These are phyloP conservation scores for Aphanomyces stellatus DNA, from an alignment of 352 stramenopile species.

Conservation along the genomic window DNA sequence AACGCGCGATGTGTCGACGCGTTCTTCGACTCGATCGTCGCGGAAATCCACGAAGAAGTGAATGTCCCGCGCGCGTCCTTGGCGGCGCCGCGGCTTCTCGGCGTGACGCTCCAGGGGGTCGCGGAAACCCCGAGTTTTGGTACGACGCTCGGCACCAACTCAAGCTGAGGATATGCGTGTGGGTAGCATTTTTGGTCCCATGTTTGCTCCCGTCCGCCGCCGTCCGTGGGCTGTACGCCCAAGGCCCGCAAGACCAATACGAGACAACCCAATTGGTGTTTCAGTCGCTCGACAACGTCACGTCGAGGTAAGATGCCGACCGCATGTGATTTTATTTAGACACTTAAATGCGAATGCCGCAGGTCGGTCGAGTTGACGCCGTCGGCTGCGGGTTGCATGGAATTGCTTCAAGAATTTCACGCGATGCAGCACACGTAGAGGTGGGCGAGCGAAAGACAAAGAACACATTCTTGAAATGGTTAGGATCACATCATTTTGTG, in stretches of 20 bases:
- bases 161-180: background rate
- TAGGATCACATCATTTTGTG: too few species aligned
- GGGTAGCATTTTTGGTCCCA: background rate
- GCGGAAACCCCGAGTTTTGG: constrained; percentile 71
- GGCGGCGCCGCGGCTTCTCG: constrained; percentile 44
- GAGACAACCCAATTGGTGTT: constrained; percentile 8
- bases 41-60: constrained; percentile 72
- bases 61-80: constrained; percentile 40
- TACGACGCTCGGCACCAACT: constrained; percentile 18
- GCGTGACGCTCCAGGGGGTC: constrained; percentile 57
- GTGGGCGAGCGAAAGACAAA: too few species aligned
- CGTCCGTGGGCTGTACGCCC: background rate
- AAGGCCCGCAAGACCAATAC: constrained; percentile 7
- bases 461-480: too few species aligned
- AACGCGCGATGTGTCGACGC: constrained; percentile 23
- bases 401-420: background rate
- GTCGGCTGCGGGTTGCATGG: constrained; percentile 5
- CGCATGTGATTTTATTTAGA: too few species aligned
- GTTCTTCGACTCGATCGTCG: constrained; percentile 63
- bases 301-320: background rate
- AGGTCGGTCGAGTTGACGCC: constrained; percentile 8
- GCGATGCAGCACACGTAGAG: too few species aligned
- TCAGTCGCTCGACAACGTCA: background rate
- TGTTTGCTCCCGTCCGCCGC: background rate
- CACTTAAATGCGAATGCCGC: background rate